Evolutionary conservation across 805 yeast species (phyloP).

Genomic region (Candida sithepensis): DNA sequence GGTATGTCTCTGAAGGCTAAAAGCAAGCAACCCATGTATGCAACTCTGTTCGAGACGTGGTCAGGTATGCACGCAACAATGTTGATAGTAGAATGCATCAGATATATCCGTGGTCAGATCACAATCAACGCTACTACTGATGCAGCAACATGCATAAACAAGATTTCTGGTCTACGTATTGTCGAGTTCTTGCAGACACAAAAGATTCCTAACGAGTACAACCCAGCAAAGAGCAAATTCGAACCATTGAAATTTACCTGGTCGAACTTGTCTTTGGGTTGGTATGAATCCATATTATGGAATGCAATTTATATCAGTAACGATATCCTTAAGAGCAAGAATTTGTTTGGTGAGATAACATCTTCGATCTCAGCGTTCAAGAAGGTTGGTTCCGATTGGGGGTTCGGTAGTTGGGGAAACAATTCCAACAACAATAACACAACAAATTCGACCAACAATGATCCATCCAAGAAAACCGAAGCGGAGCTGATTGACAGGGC

Average conservation of each 20-base stretch:
- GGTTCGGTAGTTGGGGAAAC: slow-evolving; percentile 24
- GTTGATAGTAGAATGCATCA: slow-evolving; percentile 36
- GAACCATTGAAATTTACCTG: slow-evolving; percentile 54
- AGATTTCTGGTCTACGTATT: slow-evolving; percentile 37
- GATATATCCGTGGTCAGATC: slow-evolving; percentile 27
- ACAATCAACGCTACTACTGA: slow-evolving; percentile 31
- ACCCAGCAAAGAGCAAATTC: slow-evolving; percentile 38
- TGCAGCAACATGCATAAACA: slow-evolving; percentile 33
- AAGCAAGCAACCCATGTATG: slow-evolving; percentile 48
- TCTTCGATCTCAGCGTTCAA: slow-evolving; percentile 29
- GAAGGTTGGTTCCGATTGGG: slow-evolving; percentile 35
- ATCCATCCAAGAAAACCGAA: background rate
- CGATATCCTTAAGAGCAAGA: slow-evolving; percentile 32
- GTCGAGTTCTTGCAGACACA: slow-evolving; percentile 9
- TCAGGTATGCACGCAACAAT: slow-evolving; percentile 50
- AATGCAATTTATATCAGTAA: slow-evolving; percentile 45
- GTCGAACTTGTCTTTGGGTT: slow-evolving; percentile 63
- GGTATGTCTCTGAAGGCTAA: slow-evolving; percentile 61
- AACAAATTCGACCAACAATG: background rate
- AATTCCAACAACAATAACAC: background rate
- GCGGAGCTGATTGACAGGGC: slow-evolving; percentile 8
- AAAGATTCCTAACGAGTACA: slow-evolving; percentile 34
- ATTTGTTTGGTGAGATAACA: slow-evolving; percentile 33
- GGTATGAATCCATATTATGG: slow-evolving; percentile 72
- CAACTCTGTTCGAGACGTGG: slow-evolving; percentile 51